phyloP scores from a whole-genome alignment of 2,329 filamentous ascomycete genomes.

The Cladosporium sp. region DNA sequence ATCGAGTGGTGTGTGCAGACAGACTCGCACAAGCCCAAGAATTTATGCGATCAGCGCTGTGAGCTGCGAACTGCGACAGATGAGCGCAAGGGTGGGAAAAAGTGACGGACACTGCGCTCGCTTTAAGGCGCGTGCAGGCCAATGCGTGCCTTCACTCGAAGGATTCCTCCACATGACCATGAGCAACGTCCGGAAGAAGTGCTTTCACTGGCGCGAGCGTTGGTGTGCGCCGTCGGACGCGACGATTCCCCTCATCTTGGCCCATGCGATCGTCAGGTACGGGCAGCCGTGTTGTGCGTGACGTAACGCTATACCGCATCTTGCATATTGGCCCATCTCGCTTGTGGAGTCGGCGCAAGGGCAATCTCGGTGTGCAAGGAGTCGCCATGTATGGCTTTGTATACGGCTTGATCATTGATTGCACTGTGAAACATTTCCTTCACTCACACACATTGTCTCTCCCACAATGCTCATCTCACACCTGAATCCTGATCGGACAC shows the following conservation, averaged over 20 bases:
- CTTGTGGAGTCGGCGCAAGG: not conserved
- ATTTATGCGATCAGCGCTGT: not conserved
- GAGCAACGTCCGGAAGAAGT: not conserved
- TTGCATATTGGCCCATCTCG: not conserved
- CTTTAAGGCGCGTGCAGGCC: constrained; percentile 1
- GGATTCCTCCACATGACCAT: constrained; percentile 6
- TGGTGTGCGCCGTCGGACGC: not conserved
- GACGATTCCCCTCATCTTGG: constrained; percentile 2
- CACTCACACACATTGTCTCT: too few relatives aligned
- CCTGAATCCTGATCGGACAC: not conserved
- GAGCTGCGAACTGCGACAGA: not conserved
- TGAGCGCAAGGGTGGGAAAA: not conserved
- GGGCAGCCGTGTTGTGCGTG: not conserved
- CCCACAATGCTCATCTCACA: too few relatives aligned
- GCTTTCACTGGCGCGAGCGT: not conserved
- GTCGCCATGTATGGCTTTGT: not conserved
- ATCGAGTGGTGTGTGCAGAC: not conserved
- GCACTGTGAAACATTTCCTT: not conserved
- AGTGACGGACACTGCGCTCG: not conserved
- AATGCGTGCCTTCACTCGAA: not conserved
- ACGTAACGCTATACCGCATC: constrained; percentile 5
- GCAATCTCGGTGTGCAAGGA: not conserved
- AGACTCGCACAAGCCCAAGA: not conserved
- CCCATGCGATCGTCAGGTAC: constrained; percentile 3
- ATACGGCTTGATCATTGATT: not conserved